phyloP scores from a whole-genome alignment of 2,329 filamentous ascomycete genomes.

The Calonectria montana region DNA sequence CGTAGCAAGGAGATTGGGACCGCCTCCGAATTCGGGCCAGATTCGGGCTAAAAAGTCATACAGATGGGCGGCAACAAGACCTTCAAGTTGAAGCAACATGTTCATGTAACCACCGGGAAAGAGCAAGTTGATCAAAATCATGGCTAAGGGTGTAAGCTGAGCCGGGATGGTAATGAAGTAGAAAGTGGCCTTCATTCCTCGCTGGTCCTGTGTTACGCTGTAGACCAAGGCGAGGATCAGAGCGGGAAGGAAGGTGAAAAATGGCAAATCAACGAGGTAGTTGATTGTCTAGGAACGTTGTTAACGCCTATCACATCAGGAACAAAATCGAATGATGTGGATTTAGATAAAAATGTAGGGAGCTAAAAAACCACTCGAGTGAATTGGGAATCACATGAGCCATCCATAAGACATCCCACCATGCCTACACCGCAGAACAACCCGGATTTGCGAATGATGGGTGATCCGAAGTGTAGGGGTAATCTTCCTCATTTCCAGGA shows the following conservation, averaged over 20 bases:
- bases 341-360: conserved; percentile 65
- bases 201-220: conserved; percentile 87
- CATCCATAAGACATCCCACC: conserved; percentile 82
- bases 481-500: conserved; percentile 87
- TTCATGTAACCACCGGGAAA: conserved; percentile 65
- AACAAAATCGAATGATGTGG: conserved; percentile 28
- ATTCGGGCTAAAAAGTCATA: conserved; percentile 91
- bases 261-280: conserved; percentile 46
- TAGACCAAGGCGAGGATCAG: conserved; percentile 85
- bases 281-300: conserved; percentile 45
- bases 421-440: conserved; percentile 75
- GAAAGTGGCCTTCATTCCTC: conserved; percentile 79
- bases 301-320: conserved; percentile 33
- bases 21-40: conserved; percentile 90
- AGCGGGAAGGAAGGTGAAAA: conserved; percentile 65
- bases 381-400: conserved; percentile 71
- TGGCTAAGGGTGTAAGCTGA: conserved; percentile 82
- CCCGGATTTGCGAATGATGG: conserved; percentile 77
- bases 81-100: conserved; percentile 75
- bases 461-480: conserved; percentile 72
- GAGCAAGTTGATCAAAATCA: conserved; percentile 80
- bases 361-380: conserved; percentile 69
- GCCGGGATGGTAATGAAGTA: conserved; percentile 87
- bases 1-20: conserved; percentile 79
- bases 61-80: conserved; percentile 87